phyloP scores from a whole-genome alignment of 441 rosid genomes.

The Eruca vesicaria region DNA sequence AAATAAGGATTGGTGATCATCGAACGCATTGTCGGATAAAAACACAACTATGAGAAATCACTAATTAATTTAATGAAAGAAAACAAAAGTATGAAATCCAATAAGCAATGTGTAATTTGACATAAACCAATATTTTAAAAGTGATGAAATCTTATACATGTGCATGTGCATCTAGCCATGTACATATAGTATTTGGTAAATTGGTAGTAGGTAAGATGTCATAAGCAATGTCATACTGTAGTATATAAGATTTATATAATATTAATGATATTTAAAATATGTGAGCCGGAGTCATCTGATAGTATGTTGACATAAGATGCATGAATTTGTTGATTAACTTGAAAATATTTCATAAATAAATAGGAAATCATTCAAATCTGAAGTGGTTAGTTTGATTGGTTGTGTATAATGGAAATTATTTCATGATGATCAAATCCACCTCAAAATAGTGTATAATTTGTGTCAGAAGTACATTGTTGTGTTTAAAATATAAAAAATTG shows the following conservation, averaged over 20 bases:
- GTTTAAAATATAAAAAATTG: background rate
- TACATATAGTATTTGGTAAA: background rate
- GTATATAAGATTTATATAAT: conserved; percentile 5
- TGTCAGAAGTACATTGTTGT: background rate
- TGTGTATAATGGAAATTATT: background rate
- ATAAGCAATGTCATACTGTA: conserved; percentile 4
- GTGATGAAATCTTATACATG: background rate
- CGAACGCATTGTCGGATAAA: conserved; percentile 13
- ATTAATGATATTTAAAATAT: background rate
- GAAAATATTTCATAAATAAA: background rate
- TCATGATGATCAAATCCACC: background rate
- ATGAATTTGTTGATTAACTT: conserved; percentile 8
- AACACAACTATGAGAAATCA: background rate
- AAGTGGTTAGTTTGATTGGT: conserved; percentile 11
- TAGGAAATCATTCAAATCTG: background rate
- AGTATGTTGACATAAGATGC: conserved; percentile 16
- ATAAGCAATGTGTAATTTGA: conserved; percentile 2
- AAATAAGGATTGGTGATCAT: conserved; percentile 9
- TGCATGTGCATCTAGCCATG: conserved; percentile 15
- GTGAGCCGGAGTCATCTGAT: conserved; percentile 15
- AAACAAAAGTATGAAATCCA: background rate
- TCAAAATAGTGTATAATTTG: background rate
- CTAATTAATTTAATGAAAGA: background rate
- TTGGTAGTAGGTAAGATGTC: conserved; percentile 29
- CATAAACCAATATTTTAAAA: background rate